Percentiles rank a stretch among this genome's conserved stretches.
Evolutionary conservation across 768 basidiomycete genomes (phyloP).

Genomic region (Epithele typhae): DNA sequence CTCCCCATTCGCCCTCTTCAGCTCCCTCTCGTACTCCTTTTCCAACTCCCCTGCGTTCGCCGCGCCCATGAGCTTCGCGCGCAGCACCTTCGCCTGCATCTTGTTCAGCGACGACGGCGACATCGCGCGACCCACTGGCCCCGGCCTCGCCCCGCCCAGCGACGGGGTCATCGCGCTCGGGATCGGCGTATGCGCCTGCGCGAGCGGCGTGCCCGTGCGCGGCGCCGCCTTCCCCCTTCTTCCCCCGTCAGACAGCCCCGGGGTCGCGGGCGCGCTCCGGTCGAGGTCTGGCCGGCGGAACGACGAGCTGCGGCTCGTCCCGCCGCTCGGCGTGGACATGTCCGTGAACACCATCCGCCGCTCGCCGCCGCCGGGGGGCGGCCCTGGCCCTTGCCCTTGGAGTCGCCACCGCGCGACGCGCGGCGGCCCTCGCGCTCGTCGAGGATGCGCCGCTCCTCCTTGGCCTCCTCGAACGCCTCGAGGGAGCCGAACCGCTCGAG

Average conservation of each 20-base stretch:
- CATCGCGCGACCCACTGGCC: slow-evolving; percentile 36
- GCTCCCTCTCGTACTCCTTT: slow-evolving; percentile 77
- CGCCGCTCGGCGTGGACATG: slow-evolving; percentile 46
- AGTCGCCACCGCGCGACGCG: slow-evolving; percentile 30
- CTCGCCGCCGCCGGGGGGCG: slow-evolving; percentile 25
- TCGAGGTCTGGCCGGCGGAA: slow-evolving; percentile 76
- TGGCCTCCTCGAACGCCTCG: slow-evolving; percentile 84
- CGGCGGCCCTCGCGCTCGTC: slow-evolving; percentile 74
- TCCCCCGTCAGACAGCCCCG: slow-evolving; percentile 28
- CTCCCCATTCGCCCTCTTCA: slow-evolving; percentile 38
- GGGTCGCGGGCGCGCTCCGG: slow-evolving; percentile 48
- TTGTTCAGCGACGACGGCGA: slow-evolving; percentile 84
- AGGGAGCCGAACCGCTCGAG: slow-evolving; percentile 84
- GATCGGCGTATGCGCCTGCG: slow-evolving; percentile 75
- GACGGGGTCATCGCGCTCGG: slow-evolving; percentile 87
- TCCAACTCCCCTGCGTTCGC: slow-evolving; percentile 76
- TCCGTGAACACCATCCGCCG: slow-evolving; percentile 70
- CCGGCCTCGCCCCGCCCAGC: slow-evolving; percentile 21
- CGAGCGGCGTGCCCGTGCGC: slow-evolving; percentile 44
- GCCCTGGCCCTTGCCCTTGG: slow-evolving; percentile 29
- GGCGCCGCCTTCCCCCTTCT: slow-evolving; percentile 59
- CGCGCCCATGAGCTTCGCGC: slow-evolving; percentile 84
- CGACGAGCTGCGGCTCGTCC: slow-evolving; percentile 77
- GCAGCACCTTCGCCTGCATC: slow-evolving; percentile 87
- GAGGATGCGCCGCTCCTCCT: slow-evolving; percentile 78